Evolutionary conservation across 345 rosid species (phyloP).

Genomic region (Syzygium oleosum): DNA sequence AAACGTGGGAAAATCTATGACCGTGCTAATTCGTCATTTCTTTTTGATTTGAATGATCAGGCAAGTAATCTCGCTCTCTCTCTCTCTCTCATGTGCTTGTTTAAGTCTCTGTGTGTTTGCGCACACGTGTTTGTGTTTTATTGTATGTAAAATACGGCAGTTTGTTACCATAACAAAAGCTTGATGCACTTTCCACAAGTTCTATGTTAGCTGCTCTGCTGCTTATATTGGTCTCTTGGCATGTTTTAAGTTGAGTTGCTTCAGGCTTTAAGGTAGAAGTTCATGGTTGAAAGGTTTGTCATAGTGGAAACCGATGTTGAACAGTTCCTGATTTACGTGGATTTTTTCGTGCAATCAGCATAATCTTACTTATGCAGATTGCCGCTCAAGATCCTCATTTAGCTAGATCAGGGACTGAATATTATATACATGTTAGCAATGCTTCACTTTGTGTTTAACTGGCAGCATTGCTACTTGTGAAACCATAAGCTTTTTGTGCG

Average conservation of each 20-base stretch:
- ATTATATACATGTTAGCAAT: background rate
- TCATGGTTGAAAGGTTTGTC: background rate
- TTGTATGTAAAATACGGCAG: background rate
- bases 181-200: background rate
- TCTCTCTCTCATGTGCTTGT: background rate
- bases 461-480: background rate
- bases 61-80: slow-evolving; percentile 22
- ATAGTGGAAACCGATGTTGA: background rate
- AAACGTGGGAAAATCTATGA: slow-evolving; percentile 98
- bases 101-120: background rate
- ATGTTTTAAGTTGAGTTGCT: background rate
- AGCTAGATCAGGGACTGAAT: background rate
- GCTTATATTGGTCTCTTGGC: background rate
- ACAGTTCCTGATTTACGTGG: background rate
- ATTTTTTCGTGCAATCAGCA: background rate
- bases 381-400: background rate
- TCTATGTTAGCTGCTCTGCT: background rate
- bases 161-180: background rate
- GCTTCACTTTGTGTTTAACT: background rate
- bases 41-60: slow-evolving; percentile 98
- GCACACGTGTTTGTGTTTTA: background rate
- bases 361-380: background rate
- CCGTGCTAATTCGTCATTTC: slow-evolving; percentile 95
- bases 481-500: background rate
- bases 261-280: background rate